Evolutionary conservation across 106 monocot species (phyloP), one percentile per base, ranked within the genome.

Genomic region (Apostasia ramifera): DNA sequence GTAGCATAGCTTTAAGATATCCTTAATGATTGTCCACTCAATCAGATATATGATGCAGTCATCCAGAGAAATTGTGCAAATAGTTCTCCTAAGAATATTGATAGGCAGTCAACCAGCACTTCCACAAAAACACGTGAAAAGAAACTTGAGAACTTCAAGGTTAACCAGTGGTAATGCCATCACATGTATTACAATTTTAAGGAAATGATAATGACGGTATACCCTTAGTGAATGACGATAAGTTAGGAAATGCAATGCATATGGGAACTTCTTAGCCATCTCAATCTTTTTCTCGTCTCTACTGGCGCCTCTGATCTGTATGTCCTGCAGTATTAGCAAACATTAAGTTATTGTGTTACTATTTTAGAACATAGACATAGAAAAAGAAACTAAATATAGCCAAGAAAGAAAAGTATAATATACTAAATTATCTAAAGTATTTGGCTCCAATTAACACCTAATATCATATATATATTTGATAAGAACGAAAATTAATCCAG

Each of bases 141-240:
- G 26, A 26, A 26, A 26, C 26, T 26, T 26, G 26, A 26, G 26
- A 26, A 26, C 26, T 26, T 26, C 26, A 26, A 0, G 26, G 26
- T 26, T 26, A 26, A 26, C 26, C 26, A 26, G 26, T 26, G 26
- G 26, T 26, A 26, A 26, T 26, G 26, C 26, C 26, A 26, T 26
- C 26, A 26, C 26, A 26, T 26, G 26, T 26, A 26, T 26, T 26
- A 26, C 26, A 26, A 26, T 26, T 26, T 26, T 26, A 26, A 0
- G 0, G 0, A 26, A 26, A 26, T 26, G 26, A 26, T 26, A 26
- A 26, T 26, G 26, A 26, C 26, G 26, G 26, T 9, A 59, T 81
- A 94, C 94, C 91, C 94, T 79, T 40, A 94, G 54, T 59, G 95
- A 95, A 74, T 95, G 95, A 15, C 75, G 81, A 62, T 95, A 91